Evolutionary conservation across 2,329 filamentous ascomycete genomes (phyloP).

Genomic region (Monosporascus sp.): DNA sequence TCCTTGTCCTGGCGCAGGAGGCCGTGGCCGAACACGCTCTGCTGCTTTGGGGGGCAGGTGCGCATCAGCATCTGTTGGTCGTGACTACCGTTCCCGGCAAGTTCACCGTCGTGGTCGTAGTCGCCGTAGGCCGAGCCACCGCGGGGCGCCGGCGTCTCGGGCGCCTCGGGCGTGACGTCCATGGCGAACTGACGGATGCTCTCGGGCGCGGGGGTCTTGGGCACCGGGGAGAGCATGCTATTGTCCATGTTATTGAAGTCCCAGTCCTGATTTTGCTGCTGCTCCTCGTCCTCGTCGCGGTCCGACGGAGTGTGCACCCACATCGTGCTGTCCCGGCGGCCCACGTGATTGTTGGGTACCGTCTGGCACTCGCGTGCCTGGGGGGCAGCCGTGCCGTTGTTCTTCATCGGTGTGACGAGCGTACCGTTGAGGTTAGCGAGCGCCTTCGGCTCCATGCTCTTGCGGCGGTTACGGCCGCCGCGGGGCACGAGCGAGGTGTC

Average conservation of each 20-base stretch:
- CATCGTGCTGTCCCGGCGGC: slow-evolving; percentile 47
- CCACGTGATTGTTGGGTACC: slow-evolving; percentile 41
- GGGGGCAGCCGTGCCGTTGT: slow-evolving; percentile 11
- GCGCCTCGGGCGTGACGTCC: slow-evolving; percentile 41
- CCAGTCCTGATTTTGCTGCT: slow-evolving; percentile 28
- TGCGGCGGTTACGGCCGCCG: slow-evolving; percentile 65
- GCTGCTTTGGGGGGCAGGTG: slow-evolving; percentile 50
- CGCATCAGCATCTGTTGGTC: slow-evolving; percentile 37
- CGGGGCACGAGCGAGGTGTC: slow-evolving; percentile 63
- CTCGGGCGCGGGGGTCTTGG: slow-evolving; percentile 54
- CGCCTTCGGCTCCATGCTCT: slow-evolving; percentile 74
- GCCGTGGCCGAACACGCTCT: slow-evolving; percentile 32
- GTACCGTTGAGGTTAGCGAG: slow-evolving; percentile 64
- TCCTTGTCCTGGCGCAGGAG: slow-evolving; percentile 43
- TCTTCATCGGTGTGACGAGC: slow-evolving; percentile 41
- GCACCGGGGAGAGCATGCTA: slow-evolving; percentile 48
- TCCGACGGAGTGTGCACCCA: slow-evolving; percentile 53
- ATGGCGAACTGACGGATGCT: slow-evolving; percentile 47
- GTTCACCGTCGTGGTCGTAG: slow-evolving; percentile 24
- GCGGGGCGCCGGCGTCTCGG: slow-evolving; percentile 35
- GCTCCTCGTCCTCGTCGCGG: slow-evolving; percentile 24
- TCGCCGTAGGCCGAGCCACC: not conserved
- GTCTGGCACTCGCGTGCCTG: slow-evolving; percentile 31
- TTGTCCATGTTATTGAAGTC: slow-evolving; percentile 33
- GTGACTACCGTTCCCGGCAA: slow-evolving; percentile 27